These are phyloP conservation scores for Stylonectria norvegica DNA, from an alignment of 2,329 filamentous ascomycete species.

Conservation along the genomic window DNA sequence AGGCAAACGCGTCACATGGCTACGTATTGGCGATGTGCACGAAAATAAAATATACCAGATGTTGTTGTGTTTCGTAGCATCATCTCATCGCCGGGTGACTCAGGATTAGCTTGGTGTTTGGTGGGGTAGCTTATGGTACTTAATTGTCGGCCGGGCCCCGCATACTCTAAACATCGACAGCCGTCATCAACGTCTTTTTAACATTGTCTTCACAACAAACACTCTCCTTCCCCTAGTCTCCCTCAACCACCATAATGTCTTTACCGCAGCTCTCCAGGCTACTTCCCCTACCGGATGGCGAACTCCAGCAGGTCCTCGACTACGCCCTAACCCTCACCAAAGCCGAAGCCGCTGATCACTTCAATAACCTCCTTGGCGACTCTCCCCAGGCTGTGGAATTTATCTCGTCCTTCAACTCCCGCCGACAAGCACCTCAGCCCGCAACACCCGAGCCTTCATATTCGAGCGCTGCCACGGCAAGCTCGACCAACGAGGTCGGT, in stretches of 20 bases:
- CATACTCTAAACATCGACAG: neutral
- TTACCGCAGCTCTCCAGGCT: conserved; percentile 70
- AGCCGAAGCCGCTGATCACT: conserved; percentile 74
- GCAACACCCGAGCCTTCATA: conserved; percentile 17
- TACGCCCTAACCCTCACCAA: conserved; percentile 77
- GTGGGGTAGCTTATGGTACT: conserved; percentile 9
- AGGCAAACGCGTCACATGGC: no score
- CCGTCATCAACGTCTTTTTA: neutral
- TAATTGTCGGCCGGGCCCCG: no score
- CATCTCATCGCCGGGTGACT: conserved; percentile 10
- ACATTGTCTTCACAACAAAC: neutral
- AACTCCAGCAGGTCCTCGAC: conserved; percentile 77
- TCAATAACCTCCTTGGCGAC: conserved; percentile 84
- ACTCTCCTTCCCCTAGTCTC: neutral
- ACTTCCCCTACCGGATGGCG: conserved; percentile 79
- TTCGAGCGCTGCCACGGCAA: conserved; percentile 22
- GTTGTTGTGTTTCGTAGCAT: no score
- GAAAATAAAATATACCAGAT: no score
- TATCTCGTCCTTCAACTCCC: conserved; percentile 76
- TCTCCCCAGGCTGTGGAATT: conserved; percentile 74
- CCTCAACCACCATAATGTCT: conserved; percentile 42
- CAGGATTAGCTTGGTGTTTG: conserved; percentile 8
- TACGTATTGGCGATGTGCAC: no score
- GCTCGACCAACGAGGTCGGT: conserved; percentile 28
- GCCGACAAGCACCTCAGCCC: conserved; percentile 44